Conservation (phyloP, 768 basidiomycete species). For the Chalciporus chontae region DNA sequence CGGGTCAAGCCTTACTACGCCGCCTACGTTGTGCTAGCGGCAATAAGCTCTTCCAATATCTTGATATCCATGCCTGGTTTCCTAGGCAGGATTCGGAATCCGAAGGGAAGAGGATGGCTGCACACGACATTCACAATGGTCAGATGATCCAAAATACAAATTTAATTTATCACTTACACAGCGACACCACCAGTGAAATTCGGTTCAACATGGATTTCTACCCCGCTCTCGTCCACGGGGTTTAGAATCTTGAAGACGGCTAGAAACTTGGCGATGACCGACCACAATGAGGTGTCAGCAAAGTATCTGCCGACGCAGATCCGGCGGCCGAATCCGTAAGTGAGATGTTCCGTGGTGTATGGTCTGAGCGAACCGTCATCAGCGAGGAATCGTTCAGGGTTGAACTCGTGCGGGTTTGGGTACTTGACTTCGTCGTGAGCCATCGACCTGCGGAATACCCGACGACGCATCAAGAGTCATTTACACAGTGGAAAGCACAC, state of each 20-base stretch:
- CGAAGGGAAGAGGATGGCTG: slow-evolving; percentile 1
- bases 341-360: slow-evolving; percentile 2
- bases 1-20: too few relatives aligned
- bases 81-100: slow-evolving; percentile 4
- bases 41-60: slow-evolving; percentile 2
- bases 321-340: slow-evolving; percentile 25
- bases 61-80: not conserved
- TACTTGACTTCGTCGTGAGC: slow-evolving; percentile 27
- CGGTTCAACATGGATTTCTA: slow-evolving; percentile 5
- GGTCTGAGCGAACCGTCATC: slow-evolving; percentile 13
- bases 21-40: not conserved
- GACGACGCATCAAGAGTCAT: not conserved
- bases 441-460: slow-evolving; percentile 11
- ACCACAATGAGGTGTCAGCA: slow-evolving; percentile 17
- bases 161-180: slow-evolving; percentile 2
- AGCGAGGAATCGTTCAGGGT: slow-evolving; percentile 38
- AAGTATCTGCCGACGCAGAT: slow-evolving; percentile 20
- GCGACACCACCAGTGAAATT: not conserved
- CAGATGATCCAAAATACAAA: too few relatives aligned
- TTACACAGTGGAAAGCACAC: not conserved
- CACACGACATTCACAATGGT: too few relatives aligned
- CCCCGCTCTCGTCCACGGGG: slow-evolving; percentile 7
- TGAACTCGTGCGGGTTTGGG: slow-evolving; percentile 33
- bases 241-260: slow-evolving; percentile 11
- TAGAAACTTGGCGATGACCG: slow-evolving; percentile 5